These are phyloP conservation scores for Metarhizium sp. DNA, from an alignment of 2,329 filamentous ascomycete species.

Conservation along the genomic window DNA sequence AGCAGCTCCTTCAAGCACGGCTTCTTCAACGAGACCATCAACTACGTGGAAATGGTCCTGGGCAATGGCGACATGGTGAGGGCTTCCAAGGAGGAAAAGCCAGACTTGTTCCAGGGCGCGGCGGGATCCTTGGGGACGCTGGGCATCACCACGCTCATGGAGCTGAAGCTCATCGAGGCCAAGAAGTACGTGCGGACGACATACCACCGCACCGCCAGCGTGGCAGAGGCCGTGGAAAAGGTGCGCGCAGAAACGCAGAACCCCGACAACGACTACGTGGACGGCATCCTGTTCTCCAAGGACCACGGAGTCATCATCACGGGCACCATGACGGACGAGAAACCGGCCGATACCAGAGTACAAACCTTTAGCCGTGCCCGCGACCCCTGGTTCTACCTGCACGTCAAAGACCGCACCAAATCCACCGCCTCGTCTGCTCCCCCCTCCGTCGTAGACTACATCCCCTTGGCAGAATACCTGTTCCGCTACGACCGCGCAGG, in stretches of 20 bases:
- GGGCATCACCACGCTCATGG: slow-evolving; percentile 57
- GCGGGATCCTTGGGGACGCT: slow-evolving; percentile 60
- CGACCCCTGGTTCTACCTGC: slow-evolving; percentile 72
- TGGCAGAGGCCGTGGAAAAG: slow-evolving; percentile 35
- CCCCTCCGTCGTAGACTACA: slow-evolving; percentile 36
- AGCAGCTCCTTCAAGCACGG: slow-evolving; percentile 61
- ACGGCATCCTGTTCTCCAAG: slow-evolving; percentile 58
- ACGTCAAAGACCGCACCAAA: slow-evolving; percentile 43
- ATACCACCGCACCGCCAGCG: slow-evolving; percentile 45
- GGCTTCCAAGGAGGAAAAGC: slow-evolving; percentile 30
- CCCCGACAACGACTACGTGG: slow-evolving; percentile 56
- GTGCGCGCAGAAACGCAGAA: slow-evolving; percentile 37
- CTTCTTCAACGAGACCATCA: slow-evolving; percentile 59
- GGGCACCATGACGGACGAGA: slow-evolving; percentile 49
- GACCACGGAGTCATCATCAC: slow-evolving; percentile 57
- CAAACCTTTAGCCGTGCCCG: slow-evolving; percentile 50
- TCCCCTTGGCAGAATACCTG: slow-evolving; percentile 63
- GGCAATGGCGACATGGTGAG: slow-evolving; percentile 55
- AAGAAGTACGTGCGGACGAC: slow-evolving; percentile 52
- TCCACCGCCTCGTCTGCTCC: background rate
- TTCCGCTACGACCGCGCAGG: slow-evolving; percentile 69
- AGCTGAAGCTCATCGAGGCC: slow-evolving; percentile 53
- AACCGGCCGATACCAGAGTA: slow-evolving; percentile 24
- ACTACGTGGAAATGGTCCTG: slow-evolving; percentile 58
- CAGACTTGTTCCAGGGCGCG: slow-evolving; percentile 56